These are phyloP conservation scores for Exophiala oligosperma DNA, from an alignment of 2,329 filamentous ascomycete species.

Conservation along the genomic window DNA sequence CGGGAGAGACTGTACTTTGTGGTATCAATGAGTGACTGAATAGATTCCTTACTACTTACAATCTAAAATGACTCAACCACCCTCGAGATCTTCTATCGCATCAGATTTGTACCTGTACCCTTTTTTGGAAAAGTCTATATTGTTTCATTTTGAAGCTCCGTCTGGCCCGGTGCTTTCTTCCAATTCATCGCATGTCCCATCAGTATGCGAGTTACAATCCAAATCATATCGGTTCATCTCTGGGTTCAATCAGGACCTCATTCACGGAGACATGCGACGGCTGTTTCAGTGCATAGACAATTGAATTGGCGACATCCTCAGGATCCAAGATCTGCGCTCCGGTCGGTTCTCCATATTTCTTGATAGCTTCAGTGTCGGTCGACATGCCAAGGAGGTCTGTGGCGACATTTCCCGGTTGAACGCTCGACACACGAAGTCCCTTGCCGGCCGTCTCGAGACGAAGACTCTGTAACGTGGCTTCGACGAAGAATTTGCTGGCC, in stretches of 20 bases:
- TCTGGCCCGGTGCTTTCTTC: not conserved
- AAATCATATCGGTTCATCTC: conserved; percentile 68
- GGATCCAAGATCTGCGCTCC: conserved; percentile 74
- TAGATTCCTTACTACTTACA: no score
- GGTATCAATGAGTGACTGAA: no score
- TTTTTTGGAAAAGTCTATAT: no score
- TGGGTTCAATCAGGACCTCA: conserved; percentile 75
- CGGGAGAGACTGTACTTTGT: no score
- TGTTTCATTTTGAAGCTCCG: no score
- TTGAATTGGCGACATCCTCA: conserved; percentile 69
- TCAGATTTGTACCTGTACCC: no score
- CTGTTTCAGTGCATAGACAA: conserved; percentile 73
- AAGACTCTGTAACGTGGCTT: conserved; percentile 73
- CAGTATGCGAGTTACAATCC: not conserved
- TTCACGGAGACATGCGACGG: conserved; percentile 76
- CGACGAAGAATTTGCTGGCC: conserved; percentile 81
- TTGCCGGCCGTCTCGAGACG: conserved; percentile 74
- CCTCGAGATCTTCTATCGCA: no score
- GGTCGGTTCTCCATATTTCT: conserved; percentile 74
- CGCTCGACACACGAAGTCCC: conserved; percentile 69
- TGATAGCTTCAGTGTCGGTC: conserved; percentile 72
- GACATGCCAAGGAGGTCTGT: conserved; percentile 74
- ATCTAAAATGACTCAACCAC: no score
- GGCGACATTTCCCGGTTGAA: conserved; percentile 76
- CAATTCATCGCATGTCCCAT: not conserved